Evolutionary conservation across 1,284 basidiomycete species (phyloP), one percentile per base, ranked within the genome.

Genomic region (Serendipita sp.): DNA sequence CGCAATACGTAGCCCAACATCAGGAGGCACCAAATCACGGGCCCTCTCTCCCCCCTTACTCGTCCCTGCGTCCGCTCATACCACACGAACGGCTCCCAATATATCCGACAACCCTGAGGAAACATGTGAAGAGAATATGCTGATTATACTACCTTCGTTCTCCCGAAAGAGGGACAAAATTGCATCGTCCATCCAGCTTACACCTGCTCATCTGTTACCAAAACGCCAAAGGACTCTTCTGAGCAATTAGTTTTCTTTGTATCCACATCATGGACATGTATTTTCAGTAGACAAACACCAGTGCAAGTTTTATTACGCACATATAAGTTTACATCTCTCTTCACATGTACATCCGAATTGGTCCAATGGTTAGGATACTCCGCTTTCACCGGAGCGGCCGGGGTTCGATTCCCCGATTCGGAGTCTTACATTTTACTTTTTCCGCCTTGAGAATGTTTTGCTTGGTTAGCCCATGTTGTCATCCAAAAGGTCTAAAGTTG

Each of bases 321-420:
- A 34, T 1, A 58, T 22, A 22, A 3, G 6, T 30, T 58, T 1
- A 0, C 2, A 58, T n/a, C 1, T 1, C 53, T 30, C n/a, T 10
- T 22, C 2, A 17, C 12, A 2, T 22, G 15, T 30, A 8, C 4
- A 58, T 58, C 53, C 53, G 53, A 58, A 58, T 58, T 58, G 53
- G 53, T 58, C 53, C 53, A 58, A 58, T 58, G 53, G 53, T 58
- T 58, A 58, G 53, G 53, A 58, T 58, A 58, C 53, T 34, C 53
- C 53, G 53, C 53, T 58, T 58, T 58, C 53, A 58, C 53, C 53
- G 53, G 53, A 34, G 53, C 53, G 53, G 53, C n/a, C 53, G 53
- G 53, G 53, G 53, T 58, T 58, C 53, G 53, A 58, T 58, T 58
- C 53, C 53, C 53, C 53, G 53, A 58, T 58, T 58, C 53, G 53